Evolutionary conservation across 192 early-diverging fungal species (phyloP).

Genomic region (Umbelopsis sp.): DNA sequence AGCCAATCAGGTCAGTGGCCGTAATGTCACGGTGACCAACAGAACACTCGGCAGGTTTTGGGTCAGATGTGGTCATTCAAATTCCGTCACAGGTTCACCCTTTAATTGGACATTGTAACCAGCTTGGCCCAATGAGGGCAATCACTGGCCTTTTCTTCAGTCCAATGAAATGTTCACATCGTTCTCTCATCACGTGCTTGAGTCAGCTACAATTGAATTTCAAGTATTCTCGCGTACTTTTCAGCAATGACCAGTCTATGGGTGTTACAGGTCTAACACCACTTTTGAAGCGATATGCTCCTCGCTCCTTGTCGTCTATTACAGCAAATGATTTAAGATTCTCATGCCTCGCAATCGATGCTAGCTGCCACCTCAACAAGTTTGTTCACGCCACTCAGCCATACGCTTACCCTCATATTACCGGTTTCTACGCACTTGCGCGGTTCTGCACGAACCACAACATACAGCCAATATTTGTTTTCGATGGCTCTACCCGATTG

Average conservation of each 20-base stretch:
- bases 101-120: background rate
- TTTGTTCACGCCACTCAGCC: conserved; percentile 41
- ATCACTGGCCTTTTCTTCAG: no score
- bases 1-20: background rate
- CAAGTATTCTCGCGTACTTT: no score
- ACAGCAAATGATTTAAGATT: conserved; percentile 9
- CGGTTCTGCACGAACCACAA: conserved; percentile 45
- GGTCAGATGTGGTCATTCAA: conserved; percentile 14
- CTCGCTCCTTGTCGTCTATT: conserved; percentile 14
- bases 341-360: conserved; percentile 29
- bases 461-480: conserved; percentile 70
- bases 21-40: background rate
- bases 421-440: conserved; percentile 61
- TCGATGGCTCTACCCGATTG: conserved; percentile 59
- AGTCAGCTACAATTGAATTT: no score
- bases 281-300: conserved; percentile 33
- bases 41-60: background rate
- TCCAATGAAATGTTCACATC: no score
- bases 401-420: conserved; percentile 52
- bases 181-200: no score
- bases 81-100: background rate
- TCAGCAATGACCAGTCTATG: conserved; percentile 16
- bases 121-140: no score
- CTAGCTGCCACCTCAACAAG: conserved; percentile 35
- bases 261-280: conserved; percentile 31